Base-by-base conservation (phyloP, 1,284 basidiomycete species). In the Moesziomyces sp. region DNA sequence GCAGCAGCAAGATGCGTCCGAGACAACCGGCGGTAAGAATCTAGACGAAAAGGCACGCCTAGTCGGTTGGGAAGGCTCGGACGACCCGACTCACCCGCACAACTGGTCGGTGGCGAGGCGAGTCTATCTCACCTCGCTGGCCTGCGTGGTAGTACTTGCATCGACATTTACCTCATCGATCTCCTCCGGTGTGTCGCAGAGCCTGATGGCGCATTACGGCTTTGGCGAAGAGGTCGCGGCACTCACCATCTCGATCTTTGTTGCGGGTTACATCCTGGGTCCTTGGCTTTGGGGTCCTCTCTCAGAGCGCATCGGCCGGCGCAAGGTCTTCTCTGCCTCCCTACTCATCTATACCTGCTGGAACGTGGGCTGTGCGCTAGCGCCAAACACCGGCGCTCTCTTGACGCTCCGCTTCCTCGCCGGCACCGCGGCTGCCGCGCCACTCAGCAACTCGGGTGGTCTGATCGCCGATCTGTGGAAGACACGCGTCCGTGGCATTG, bases 321-420 rank as follows among this genome's bases (percentile, higher is more conserved):
- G 90, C 45, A 88, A 89, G 0, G 83, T 92, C 44, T 91, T 92
- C 80, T 85, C 94, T 52, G 78, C 88, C 51, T 84, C 90, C 2
- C 76, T 90, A 54, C 85, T 88, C 26, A 49, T 52, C 44, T 92
- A 91, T 84, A 87, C 87, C 23, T 88, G 85, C 6, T 91, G 91
- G 77, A 89, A 90, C 85, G 85, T 91, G 23, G 90, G 88, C 21
- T 88, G 88, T 55, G 90, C 90, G 5, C 85, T 91, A 0, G 85
- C 89, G 0, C 85, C 86, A 28, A 91, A 90, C 79, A 88, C 88
- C 0, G 88, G 86, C 7, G 84, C 87, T 0, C 85, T 92, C 48
- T 86, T 92, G 26, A 83, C 89, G 23, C 89, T 91, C 83, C 87
- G 91, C 18, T 90, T 92, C 83, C 77, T 92, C 3, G 87, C 88